Conservation (phyloP, 2,329 filamentous ascomycete species). For the Penicillium freii region DNA sequence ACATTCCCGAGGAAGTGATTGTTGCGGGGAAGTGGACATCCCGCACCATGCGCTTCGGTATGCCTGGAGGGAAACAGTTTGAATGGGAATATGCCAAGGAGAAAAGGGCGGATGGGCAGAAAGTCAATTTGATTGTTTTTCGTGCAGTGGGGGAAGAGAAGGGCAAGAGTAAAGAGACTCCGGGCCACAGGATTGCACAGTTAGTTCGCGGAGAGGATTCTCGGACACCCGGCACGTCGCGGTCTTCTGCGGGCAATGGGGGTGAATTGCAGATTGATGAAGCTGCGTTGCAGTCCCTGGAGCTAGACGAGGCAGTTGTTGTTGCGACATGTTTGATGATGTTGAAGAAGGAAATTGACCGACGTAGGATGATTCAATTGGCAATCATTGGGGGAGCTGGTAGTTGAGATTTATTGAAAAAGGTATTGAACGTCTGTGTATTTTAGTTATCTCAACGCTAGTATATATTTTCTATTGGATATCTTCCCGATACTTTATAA, state of each 20-base stretch:
- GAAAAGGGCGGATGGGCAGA: conserved; percentile 37
- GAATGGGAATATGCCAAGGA: conserved; percentile 57
- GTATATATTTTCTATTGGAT: conserved; percentile 3
- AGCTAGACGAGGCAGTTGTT: conserved; percentile 50
- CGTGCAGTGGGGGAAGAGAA: conserved; percentile 12
- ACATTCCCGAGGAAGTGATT: conserved; percentile 26
- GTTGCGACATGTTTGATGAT: conserved; percentile 59
- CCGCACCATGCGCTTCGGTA: conserved; percentile 49
- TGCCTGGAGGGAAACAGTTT: conserved; percentile 50
- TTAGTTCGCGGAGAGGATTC: conserved; percentile 41
- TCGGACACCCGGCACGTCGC: conserved; percentile 40
- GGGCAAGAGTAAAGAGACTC: conserved; percentile 8
- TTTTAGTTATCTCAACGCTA: conserved; percentile 4
- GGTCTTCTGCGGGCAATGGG: conserved; percentile 42
- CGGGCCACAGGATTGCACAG: conserved; percentile 36
- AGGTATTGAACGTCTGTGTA: neutral
- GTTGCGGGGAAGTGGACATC: conserved; percentile 46
- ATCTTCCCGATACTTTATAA: neutral
- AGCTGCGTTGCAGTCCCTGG: conserved; percentile 29
- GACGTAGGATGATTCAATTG: conserved; percentile 54
- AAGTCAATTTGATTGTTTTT: conserved; percentile 29
- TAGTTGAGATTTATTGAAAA: conserved; percentile 2
- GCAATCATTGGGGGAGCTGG: conserved; percentile 39
- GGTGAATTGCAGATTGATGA: conserved; percentile 54
- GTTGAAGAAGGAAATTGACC: conserved; percentile 65